Base-by-base conservation (phyloP, 805 yeast genomes). In the Diddensiella transvaalensis region DNA sequence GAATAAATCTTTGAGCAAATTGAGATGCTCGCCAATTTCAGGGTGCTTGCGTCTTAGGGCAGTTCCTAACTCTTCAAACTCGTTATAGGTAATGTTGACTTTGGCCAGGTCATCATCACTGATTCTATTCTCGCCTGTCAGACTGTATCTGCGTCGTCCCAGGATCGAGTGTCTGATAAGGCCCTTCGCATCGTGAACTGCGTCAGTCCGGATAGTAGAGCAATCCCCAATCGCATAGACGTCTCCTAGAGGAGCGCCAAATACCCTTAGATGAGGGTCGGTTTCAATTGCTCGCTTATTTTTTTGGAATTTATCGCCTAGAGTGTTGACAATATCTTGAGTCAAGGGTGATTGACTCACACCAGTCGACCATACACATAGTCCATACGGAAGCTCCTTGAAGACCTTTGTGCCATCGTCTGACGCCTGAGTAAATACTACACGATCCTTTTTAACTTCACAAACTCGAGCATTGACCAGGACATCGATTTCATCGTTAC, bases 351-450 rank as follows among this genome's bases (percentile, higher is more conserved):
- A 76, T 56, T 79, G 82, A 4, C 85, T 79, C 35, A 83, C 85
- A 51, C 89, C 89, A 0, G 89, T 83, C 1, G 87, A 82, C 89
- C 89, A 83, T 40, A 83, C 62, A 61, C 87, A 81, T 32, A 83
- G 62, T 10, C 89, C 89, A 51, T 75, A 82, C 41, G 87, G 83
- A 44, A 83, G 63, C 50, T 76, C 74, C 60, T 75, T 78, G 32
- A 63, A 45, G 32, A 59, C 67, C 19, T 58, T 57, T 36, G 60
- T 56, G 36, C 67, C 69, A 23, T 59, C 52, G 36, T 53, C 53
- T 26, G 64, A 66, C 17, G 77, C 78, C 59, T 80, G 83, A 40
- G 75, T 73, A 64, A 81, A 83, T 11, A 81, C 58, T 3, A 83
- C 87, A 42, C 72, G 71, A 57, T 79, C 79, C 5, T 78, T 77